Base-by-base conservation (phyloP, 2,329 filamentous ascomycete species). In the Trichophyton equinum region DNA sequence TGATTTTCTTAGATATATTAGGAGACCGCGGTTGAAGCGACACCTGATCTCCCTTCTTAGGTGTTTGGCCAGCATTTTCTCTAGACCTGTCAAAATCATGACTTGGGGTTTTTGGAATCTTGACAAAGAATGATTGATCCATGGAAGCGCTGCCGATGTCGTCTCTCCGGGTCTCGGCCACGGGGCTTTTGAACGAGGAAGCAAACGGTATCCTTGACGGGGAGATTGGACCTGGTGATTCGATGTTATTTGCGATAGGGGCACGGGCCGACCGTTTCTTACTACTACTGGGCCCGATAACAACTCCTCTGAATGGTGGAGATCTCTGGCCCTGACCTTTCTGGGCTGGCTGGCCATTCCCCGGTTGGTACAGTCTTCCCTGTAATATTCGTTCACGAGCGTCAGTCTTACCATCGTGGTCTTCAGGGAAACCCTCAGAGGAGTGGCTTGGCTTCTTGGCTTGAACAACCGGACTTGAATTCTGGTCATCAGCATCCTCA, bases 1-100 rank as follows among this genome's bases (percentile, higher is more conserved):
- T 55, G n/a, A 36, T 36, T 55, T 55, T 55, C n/a, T 55, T 55
- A n/a, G 51, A 55, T 55, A 55, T 55, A 55, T 55, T 55, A 8
- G 51, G 51, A 8, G 51, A 55, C n/a, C 51, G 30, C 13, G 25
- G 27, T n/a, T 55, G 22, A 6, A 44, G 40, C 15, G 51, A 8
- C 13, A 11, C 25, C 33, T 20, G 30, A 1, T 55, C 51, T 9
- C 8, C 51, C n/a, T 55, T 55, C 9, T 55, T 55, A 18, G 51
- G 51, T 13, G 51, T 55, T 55, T 55, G 51, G 27, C 51, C 51
- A n/a, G 27, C 51, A 36, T 55, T 55, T 36, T 55, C 51, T 33
- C 25, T 36, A 6, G 51, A 55, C 8, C 51, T 36, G 27, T 55
- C 51, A 3, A 36, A 18, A 36, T 18, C 51, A 8, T 55, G 51